Conservation (phyloP, 768 basidiomycete species). For the Boletus rex-veris region DNA sequence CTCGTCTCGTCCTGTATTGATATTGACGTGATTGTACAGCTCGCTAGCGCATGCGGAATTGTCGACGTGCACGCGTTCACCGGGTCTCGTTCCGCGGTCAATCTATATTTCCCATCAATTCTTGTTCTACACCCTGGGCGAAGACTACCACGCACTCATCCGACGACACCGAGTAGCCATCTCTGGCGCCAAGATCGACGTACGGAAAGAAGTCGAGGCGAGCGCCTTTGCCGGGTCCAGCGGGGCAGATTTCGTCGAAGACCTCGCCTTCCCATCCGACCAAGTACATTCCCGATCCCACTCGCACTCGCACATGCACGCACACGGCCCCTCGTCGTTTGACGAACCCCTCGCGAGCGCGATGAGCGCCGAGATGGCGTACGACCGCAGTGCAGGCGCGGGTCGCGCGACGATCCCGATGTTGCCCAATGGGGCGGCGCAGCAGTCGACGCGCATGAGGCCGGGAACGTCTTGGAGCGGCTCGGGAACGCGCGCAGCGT, state of each 20-base stretch:
- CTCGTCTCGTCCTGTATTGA: too few species aligned
- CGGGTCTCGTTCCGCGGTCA: conserved; percentile 59
- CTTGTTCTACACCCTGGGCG: conserved; percentile 69
- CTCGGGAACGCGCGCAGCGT: conserved; percentile 11
- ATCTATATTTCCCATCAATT: conserved; percentile 87
- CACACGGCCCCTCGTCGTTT: conserved; percentile 45
- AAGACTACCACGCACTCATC: conserved; percentile 78
- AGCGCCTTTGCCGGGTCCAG: conserved; percentile 42
- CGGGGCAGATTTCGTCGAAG: conserved; percentile 24
- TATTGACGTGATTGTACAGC: conserved; percentile 13
- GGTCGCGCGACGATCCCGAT: conserved; percentile 56
- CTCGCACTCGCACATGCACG: conserved; percentile 33
- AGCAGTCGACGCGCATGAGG: conserved; percentile 5
- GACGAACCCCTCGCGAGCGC: conserved; percentile 79
- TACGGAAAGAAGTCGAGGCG: conserved; percentile 68
- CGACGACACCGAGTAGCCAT: conserved; percentile 60
- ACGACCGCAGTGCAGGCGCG: conserved; percentile 37
- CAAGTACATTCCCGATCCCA: conserved; percentile 3
- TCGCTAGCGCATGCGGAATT: too few species aligned
- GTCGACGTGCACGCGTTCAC: too few species aligned
- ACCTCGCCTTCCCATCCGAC: conserved; percentile 11
- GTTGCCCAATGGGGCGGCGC: conserved; percentile 66
- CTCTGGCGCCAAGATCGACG: conserved; percentile 57
- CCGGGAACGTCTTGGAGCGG: conserved; percentile 14
- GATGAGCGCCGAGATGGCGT: conserved; percentile 58